Base-by-base conservation (phyloP, 2,329 filamentous ascomycete species). In the Phaeosphaeria sp. region DNA sequence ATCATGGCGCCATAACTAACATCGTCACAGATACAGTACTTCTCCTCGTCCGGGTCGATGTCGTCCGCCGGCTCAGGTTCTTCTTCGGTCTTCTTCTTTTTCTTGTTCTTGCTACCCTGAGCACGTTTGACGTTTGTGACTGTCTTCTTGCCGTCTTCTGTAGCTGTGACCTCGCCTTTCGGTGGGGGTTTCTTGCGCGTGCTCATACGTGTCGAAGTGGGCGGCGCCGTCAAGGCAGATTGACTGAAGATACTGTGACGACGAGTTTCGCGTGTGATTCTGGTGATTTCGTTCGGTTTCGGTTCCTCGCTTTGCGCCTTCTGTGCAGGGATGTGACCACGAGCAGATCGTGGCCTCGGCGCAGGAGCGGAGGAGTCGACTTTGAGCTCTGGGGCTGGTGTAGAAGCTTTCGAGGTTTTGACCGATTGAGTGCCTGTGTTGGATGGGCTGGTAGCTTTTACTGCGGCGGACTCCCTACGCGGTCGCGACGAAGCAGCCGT, bases 1-100 rank as follows among this genome's bases (percentile, higher is more conserved):
- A 95, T 91, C 91, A 95, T 95, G 20, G 85, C 88, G 52, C 91
- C 91, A 72, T 89, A 93, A 74, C 90, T 92, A 52, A 95, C 90
- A 56, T 91, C 83, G 66, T 91, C 90, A 76, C 91, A 95, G 53
- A 89, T 76, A 72, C 91, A 95, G 75, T 95, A 95, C 61, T 86
- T 82, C 43, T 88, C 85, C 79, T 95, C 91, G 54, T 92, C 80
- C 0, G 90, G 89, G 71, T 93, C 90, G 69, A 93, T 90, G 25
- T 82, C 79, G 24, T 76, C 66, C 3, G 59, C 73, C 30, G 69
- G 66, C 21, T 73, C 71, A 17, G 56, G 50, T 11, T 70, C 66
- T 40, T 64, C 65, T 21, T 68, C 66, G 3, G 66, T 62, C 45
- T 63, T 74, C 44, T 67, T 91, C 80, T 88, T 91, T 61, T 66